A percentile compares a stretch with the other conserved stretches of the same genome.
Conservation (phyloP, 495 filamentous ascomycete genomes). For the Penicillium paxilli region DNA sequence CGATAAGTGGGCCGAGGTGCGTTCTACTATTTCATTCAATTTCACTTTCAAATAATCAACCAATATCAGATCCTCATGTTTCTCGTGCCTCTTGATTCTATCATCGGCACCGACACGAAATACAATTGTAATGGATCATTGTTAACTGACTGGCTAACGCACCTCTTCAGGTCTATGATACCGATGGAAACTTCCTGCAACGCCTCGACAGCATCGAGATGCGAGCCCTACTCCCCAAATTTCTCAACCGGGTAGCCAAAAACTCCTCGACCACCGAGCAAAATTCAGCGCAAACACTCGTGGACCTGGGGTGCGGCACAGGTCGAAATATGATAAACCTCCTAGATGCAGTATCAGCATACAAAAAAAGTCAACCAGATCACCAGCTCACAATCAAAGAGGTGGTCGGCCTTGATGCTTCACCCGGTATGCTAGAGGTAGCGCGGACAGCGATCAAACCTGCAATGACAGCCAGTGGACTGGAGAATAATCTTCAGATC, state of each 20-base stretch:
- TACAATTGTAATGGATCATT: not conserved
- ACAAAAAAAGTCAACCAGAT: not conserved
- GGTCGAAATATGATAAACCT: constrained; percentile 67
- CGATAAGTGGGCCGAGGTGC: constrained; percentile 43
- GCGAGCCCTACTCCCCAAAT: constrained; percentile 50
- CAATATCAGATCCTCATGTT: too few species aligned
- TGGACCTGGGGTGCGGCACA: constrained; percentile 65
- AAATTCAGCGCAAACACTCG: constrained; percentile 40
- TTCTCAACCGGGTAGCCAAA: constrained; percentile 40
- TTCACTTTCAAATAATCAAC: too few species aligned
- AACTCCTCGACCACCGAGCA: constrained; percentile 21
- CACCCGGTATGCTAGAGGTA: constrained; percentile 54
- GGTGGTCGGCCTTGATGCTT: constrained; percentile 52
- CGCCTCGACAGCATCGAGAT: constrained; percentile 64
- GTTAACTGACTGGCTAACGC: not conserved
- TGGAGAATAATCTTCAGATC: too few species aligned
- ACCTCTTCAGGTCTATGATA: constrained; percentile 58
- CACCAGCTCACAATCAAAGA: constrained; percentile 8
- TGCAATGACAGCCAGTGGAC: not conserved
- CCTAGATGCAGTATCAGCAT: constrained; percentile 24
- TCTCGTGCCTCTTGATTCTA: too few species aligned
- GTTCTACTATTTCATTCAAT: too few species aligned
- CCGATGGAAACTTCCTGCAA: constrained; percentile 73
- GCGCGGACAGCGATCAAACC: constrained; percentile 36
- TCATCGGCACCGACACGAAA: too few species aligned